A percentile compares a stretch with the other conserved stretches of the same genome.
phyloP scores from a whole-genome alignment of 2,329 filamentous ascomycete genomes.

The Fusarium lateritium region DNA sequence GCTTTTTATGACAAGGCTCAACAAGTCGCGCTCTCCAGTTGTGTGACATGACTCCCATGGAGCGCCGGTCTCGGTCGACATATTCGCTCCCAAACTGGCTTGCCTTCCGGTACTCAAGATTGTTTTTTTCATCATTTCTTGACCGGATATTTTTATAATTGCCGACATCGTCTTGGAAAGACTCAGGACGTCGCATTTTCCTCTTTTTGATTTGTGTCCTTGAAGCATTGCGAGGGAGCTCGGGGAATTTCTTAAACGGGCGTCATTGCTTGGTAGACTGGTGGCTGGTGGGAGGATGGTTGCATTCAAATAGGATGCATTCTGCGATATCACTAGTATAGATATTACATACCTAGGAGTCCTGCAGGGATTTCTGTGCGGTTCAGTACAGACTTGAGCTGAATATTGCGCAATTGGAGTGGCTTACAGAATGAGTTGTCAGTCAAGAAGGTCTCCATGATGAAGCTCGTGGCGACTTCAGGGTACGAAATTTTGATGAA shows the following conservation, averaged over 20 bases:
- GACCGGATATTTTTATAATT: conserved; percentile 24
- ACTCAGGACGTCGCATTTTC: conserved; percentile 10
- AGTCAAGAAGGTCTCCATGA: no score
- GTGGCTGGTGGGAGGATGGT: conserved; percentile 21
- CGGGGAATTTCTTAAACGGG: conserved; percentile 44
- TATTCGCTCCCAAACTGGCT: conserved; percentile 18
- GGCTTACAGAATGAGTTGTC: background rate
- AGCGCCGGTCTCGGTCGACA: conserved; percentile 27
- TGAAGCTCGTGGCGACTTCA: no score
- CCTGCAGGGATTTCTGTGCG: conserved; percentile 9
- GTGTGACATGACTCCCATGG: conserved; percentile 20
- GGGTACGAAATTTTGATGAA: background rate
- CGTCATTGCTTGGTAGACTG: conserved; percentile 43
- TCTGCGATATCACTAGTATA: conserved; percentile 31
- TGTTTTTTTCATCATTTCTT: conserved; percentile 11
- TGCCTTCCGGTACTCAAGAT: conserved; percentile 22
- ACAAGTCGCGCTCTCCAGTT: conserved; percentile 19
- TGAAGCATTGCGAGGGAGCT: conserved; percentile 51
- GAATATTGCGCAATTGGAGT: background rate
- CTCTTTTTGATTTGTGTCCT: conserved; percentile 32
- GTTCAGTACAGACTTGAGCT: conserved; percentile 19
- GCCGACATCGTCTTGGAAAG: conserved; percentile 22
- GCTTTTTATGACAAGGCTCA: conserved; percentile 27
- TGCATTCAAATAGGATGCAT: conserved; percentile 28
- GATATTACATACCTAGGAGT: conserved; percentile 11